Base-by-base conservation (phyloP, 2,329 filamentous ascomycete genomes). In the Hansfordia pulvinata region DNA sequence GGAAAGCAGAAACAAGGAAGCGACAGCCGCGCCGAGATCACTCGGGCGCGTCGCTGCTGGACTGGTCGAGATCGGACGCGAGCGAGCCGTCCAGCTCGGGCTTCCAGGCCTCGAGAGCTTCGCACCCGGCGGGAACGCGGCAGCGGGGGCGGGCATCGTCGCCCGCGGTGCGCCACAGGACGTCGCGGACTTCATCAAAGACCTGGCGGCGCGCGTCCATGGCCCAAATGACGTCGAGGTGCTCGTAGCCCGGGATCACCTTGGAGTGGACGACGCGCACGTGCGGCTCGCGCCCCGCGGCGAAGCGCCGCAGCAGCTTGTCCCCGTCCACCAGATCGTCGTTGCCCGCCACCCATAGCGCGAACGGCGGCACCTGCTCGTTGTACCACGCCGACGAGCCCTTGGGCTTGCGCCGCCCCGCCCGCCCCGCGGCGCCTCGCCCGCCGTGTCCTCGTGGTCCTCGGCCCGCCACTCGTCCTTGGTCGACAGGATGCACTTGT, bases 151-250 rank as follows among this genome's bases (percentile, higher is more conserved):
- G 50, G 16, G 38, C 58, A 24, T 70, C 19, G n/a, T n/a, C n/a
- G n/a, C n/a, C n/a, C 55, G 73, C 58, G 2, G 83, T 93, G 50
- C 75, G 75, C 86, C 86, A 94, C 9, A 94, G 51, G 10, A 92
- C 76, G 41, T 88, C 76, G 17, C 74, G 67, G 1, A 94, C 59
- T 53, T 93, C 86, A 30, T 60, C 64, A 5, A 86, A 90, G 1
- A 94, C 81, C 47, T 88, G 70, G 25, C 88, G 76, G 10, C 85
- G 71, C 0, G 75, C 73, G 44, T 94, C 85, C 62, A 94, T 83
- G 0, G 86, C 85, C 88, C 88, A 94, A 19, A 96, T 73, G 2
- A 94, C 83, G 53, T 94, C 88, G 4, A 96, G 64, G 52, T 96
- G 88, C 54, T 94, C 88, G 47, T 93, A 93, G 24, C 78, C 82